phyloP scores from a whole-genome alignment of 306 rosid species.

The Macrotyloma uniflorum region DNA sequence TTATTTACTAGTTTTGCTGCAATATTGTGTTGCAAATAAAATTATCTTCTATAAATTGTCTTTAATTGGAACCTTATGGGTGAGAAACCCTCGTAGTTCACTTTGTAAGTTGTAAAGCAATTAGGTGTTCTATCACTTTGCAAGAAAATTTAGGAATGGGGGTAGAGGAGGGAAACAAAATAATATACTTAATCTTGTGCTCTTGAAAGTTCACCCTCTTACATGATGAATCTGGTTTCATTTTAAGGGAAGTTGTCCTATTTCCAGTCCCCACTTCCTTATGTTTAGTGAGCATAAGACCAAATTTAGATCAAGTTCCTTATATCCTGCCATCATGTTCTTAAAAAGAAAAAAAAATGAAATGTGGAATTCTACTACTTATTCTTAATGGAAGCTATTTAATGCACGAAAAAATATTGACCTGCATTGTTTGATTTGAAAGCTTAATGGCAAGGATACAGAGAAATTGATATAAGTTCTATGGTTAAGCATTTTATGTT shows the following conservation, averaged over 20 bases:
- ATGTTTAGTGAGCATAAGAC: neutral
- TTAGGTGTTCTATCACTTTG: neutral
- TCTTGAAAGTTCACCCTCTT: constrained; percentile 3
- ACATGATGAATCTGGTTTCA: neutral
- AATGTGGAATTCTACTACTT: neutral
- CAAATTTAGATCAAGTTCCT: neutral
- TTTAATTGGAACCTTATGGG: neutral
- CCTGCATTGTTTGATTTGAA: neutral
- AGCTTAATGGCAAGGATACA: neutral
- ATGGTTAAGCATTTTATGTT: neutral
- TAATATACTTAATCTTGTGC: neutral
- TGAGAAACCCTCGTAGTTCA: neutral
- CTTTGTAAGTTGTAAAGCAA: neutral
- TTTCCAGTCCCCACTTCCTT: neutral
- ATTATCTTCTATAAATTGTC: neutral
- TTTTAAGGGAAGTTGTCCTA: neutral
- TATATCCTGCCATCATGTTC: neutral
- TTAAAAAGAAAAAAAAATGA: neutral
- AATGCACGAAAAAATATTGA: neutral
- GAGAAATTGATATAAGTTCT: neutral
- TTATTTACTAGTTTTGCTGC: neutral
- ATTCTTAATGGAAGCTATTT: neutral
- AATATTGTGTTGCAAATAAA: neutral
- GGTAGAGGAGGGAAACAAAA: constrained; percentile 1
- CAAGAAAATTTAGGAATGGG: neutral